Evolutionary conservation across 225 moss, liverwort and hornwort species (phyloP), one percentile per base, ranked within the genome.

Genomic region (Bryum argenteum): DNA sequence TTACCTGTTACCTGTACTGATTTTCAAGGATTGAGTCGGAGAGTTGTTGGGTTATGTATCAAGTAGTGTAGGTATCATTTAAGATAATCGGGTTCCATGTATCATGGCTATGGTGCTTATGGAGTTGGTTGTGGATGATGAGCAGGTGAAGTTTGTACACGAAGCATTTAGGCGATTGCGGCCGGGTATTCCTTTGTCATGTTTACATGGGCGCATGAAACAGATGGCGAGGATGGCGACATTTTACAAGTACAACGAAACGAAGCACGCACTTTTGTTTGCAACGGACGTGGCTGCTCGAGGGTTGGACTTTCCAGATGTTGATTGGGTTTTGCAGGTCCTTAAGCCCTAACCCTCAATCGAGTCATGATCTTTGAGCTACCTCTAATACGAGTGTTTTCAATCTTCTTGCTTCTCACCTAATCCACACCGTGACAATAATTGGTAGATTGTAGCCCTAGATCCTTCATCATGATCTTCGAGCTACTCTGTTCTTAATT

Each of bases 241-340:
- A 18, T 98, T 91, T 74, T 80, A 84, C 66, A 91, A 89, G 61
- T 98, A 80, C 63, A 94, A 91, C 61, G 92, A 94, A 81, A 83
- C 90, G 10, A 89, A 89, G 71, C 89, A 98, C 79, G 80, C 91
- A 10, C 58, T 98, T 65, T 78, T 98, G 57, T 94, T 98, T 75
- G 94, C 89, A 55, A 98, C 97, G 26, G 97, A 98, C 85, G 97
- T 98, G 48, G 97, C 97, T 74, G 94, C 97, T n/a, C 88, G 97
- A 68, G 97, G 97, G 21, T 79, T 98, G 79, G 97, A 98, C 58
- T 98, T 98, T 72, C 97, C 97, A 54, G 71, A 92, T 51, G 89
- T 98, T 53, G 97, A 98, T 69, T 98, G 97, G 97, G 97, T 98
- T 26, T 81, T 98, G 72, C 97, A 98, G 97, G 97, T 98, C 71